Base-by-base conservation (phyloP, 129 eudicot genomes). In the Lactuca sativa region DNA sequence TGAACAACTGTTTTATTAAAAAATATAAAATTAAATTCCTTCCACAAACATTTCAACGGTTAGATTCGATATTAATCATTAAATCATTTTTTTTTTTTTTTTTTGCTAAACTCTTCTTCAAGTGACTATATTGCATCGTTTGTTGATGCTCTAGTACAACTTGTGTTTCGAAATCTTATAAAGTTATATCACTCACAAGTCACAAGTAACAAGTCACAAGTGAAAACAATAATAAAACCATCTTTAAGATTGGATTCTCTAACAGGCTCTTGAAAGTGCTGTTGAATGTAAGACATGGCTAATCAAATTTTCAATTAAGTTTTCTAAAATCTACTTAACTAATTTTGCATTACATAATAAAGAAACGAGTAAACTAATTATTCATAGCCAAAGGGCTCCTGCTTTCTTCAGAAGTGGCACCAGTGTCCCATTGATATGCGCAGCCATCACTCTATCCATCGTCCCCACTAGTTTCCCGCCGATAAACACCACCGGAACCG, bases 381-480 rank as follows among this genome's bases (percentile, higher is more conserved):
- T 32, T 69, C 60, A 86, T 37, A 90, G 89, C 91, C 93, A 84
- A 32, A 90, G 91, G 0, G 96, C 96, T 7, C 95, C 96, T 30
- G 96, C 96, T 63, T 90, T 76, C 82, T 90, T 90, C 8, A 90
- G 86, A 40, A 86, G 85, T 12, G 95, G 96, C 12, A 90, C 95
- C 75, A 90, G 51, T 3, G 88, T 67, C 61, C 95, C 96, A 78
- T 67, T 90, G 66, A 90, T 90, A 86, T 90, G 96, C 0, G 93
- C 78, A 13, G 85, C 96, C 96, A 90, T 90, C 14, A 90, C 96
- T 60, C 90, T 82, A 65, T 90, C 96, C 90, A 90, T 80, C 5
- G 95, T 77, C 3, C 96, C 96, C 30, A 90, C 81, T 9, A 90
- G 84, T 31, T 86, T 82, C 16, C 96, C 96, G 8, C 96, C 96